Base-by-base conservation (phyloP, 2,329 filamentous ascomycete species). In the Scopulariopsis brevicaulis region DNA sequence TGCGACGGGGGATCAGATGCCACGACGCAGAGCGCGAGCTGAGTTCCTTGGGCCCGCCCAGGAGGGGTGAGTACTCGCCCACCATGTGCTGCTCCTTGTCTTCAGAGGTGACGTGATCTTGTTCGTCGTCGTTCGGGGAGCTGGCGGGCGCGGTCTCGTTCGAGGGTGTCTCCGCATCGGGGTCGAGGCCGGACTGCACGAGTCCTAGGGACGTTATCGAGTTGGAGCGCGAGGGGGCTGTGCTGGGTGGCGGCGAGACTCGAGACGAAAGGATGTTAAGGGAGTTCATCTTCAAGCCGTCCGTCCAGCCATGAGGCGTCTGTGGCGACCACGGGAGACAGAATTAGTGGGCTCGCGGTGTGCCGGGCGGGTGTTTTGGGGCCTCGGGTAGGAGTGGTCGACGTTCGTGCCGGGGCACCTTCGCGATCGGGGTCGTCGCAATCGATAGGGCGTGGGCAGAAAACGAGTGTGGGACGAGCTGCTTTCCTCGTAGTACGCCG, bases 261-360 rank as follows among this genome's bases (percentile, higher is more conserved):
- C 88, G 86, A 71, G 89, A 85, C 68, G 90, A 94, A 71, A 96
- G 84, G 72, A 96, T 90, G 77, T 94, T 96, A 78, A 96, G 80
- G 67, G 92, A 96, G 85, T 96, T 96, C 93, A 96, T 96, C 75
- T 81, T 72, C 66, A 68, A 65, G 66, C 71, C 37, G 57, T 46
- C 70, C 67, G 71, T 71, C 71, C 73, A 78, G 79, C 82, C 82
- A 85, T 82, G 73, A 75, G 68, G 64, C 62, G 24, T 53, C 14
- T n/a, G 51, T 50, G 46, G 20, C 46, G 46, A 50, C 46, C 46
- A n/a, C n/a, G 20, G 22, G 46, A 11, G 20, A 50, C 22, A 6
- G 22, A 20, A 50, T 50, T n/a, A 50, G 46, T n/a, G 11, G 43
- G 43, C 18, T 48, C 18, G 43, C 22, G 11, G n/a, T 24, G 46